Percentiles rank a stretch among this genome's conserved stretches.
Evolutionary conservation across 192 early-diverging fungal genomes (phyloP).

Genomic region (Piromyces sp.): DNA sequence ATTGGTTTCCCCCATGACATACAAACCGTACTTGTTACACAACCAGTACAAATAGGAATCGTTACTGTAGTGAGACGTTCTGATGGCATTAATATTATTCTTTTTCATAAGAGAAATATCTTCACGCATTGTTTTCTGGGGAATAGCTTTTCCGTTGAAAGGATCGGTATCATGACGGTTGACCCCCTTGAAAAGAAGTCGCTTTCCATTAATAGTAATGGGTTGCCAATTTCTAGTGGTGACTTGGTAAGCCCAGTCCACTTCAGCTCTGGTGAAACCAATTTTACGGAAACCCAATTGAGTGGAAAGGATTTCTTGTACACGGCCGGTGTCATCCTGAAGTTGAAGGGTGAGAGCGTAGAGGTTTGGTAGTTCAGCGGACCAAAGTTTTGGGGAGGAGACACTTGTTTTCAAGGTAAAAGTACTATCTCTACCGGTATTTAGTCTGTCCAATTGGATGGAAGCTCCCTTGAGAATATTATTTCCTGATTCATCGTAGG

Average conservation of each 20-base stretch:
- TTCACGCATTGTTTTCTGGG: not conserved
- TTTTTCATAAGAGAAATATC: not conserved
- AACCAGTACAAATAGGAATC: not conserved
- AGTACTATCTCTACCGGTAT: not conserved
- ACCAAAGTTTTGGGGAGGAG: not conserved
- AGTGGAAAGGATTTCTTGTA: not conserved
- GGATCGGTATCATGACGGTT: not conserved
- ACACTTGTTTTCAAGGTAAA: not conserved
- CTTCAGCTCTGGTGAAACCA: not conserved
- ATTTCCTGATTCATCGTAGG: not conserved
- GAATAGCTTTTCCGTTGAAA: not conserved
- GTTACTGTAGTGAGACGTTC: not conserved
- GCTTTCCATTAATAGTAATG: not conserved
- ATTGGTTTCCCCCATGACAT: not conserved
- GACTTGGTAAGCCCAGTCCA: not conserved
- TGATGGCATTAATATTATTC: not conserved
- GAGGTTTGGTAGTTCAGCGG: not conserved
- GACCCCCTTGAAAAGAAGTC: not conserved
- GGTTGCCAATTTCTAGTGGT: not conserved
- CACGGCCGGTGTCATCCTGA: not conserved
- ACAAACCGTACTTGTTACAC: not conserved
- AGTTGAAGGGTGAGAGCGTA: not conserved
- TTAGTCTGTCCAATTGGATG: not conserved
- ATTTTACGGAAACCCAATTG: not conserved
- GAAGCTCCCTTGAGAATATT: not conserved